Conservation (phyloP, 805 yeast genomes). For the Kluyveromyces nonfermentans region DNA sequence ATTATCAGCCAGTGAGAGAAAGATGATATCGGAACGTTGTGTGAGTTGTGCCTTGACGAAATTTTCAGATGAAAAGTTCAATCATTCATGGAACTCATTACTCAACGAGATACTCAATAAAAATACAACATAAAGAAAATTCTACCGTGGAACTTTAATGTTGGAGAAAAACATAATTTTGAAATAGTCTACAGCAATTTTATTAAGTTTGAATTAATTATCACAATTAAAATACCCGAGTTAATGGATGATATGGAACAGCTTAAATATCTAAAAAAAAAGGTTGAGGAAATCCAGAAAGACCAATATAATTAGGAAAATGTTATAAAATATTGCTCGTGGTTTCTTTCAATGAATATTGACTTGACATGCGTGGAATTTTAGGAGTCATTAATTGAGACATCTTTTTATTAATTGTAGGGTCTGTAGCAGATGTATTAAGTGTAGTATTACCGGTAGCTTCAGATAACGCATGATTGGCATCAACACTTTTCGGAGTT, state of each 20-base stretch:
- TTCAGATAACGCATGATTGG: not conserved
- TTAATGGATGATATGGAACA: not conserved
- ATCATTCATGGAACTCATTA: conserved; percentile 40
- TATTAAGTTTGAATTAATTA: no score
- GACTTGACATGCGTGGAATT: not conserved
- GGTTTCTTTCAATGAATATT: not conserved
- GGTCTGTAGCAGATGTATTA: conserved; percentile 3
- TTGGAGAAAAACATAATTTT: no score
- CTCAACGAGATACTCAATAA: conserved; percentile 9
- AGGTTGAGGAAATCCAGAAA: not conserved
- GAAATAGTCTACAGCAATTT: no score
- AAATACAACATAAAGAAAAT: no score
- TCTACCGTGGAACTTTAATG: no score
- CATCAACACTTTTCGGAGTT: not conserved
- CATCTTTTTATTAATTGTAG: not conserved
- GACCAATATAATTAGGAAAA: not conserved
- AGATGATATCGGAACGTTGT: conserved; percentile 39
- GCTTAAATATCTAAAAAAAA: not conserved
- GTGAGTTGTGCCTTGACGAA: conserved; percentile 36
- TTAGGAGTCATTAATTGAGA: conserved; percentile 8
- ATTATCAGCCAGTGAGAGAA: conserved; percentile 30
- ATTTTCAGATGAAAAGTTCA: conserved; percentile 57
- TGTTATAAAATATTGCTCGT: not conserved
- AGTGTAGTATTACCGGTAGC: conserved; percentile 2
- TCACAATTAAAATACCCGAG: not conserved